Evolutionary conservation across 1,284 basidiomycete species (phyloP), one percentile per base, ranked within the genome.

Genomic region (Omphalotus olearius): DNA sequence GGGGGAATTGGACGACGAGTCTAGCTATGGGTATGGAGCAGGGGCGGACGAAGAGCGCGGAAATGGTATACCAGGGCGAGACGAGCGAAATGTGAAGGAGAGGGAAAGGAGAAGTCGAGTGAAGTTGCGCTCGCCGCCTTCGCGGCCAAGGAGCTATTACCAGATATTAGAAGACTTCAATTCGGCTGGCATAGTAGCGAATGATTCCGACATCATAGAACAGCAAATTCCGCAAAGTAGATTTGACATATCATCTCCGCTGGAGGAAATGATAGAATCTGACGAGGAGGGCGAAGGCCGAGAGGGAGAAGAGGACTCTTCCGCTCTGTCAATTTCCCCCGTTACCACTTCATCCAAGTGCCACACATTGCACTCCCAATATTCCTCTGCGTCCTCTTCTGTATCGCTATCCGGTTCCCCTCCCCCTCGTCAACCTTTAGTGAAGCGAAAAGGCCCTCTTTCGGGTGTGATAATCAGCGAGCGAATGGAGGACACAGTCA

Each of bases 81-180:
- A 37, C 10, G 46, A 23, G 28, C 20, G 45, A n/a, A 16, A 26
- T 11, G 45, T 9, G 5, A 20, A 18, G 18, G 47, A 49, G 50
- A 55, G 52, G 39, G 43, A 45, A 49, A 53, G 55, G 47, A 48
- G 52, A 14, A 52, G 50, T 40, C 60, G 50, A 7, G 41, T 52
- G 16, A 45, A 46, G 43, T 13, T 52, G 39, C 50, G 50, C 4
- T 51, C 52, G 18, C 66, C 71, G 16, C 71, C 74, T 2, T 64
- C 69, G 6, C 72, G 82, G 4, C 77, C 83, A 6, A 67, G 76
- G 60, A 86, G 83, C 57, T 85, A 80, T 61, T 69, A 80, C 53
- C 80, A 85, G 60, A 78, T 85, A 50, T 64, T 84, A 40, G 81
- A 83, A 53, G 82, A 83, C 57, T 85, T 86, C 58, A 72, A 74